A percentile compares a stretch with the other conserved stretches of the same genome.
Evolutionary conservation across 164 flowering plant species (phyloP).

Genomic region (Pachysandra terminalis): DNA sequence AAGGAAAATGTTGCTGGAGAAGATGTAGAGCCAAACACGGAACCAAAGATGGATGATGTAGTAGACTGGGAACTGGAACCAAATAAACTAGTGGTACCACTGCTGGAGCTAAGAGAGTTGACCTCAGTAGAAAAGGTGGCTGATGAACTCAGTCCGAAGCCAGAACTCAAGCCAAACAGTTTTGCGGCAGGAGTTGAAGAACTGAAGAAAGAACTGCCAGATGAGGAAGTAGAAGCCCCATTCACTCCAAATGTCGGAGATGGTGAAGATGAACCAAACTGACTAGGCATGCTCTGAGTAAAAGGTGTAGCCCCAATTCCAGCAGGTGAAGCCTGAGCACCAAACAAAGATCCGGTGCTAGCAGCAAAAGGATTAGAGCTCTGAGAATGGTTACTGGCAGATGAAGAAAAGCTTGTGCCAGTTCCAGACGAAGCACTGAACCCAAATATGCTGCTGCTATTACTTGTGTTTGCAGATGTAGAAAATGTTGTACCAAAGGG

Average conservation of each 20-base stretch:
- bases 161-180: neutral
- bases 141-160: slow-evolving; percentile 13
- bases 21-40: slow-evolving; percentile 30
- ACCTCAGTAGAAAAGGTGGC: slow-evolving; percentile 6
- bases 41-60: slow-evolving; percentile 31
- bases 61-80: slow-evolving; percentile 41
- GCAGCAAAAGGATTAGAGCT: slow-evolving; percentile 24
- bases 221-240: slow-evolving; percentile 31
- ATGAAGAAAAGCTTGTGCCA: slow-evolving; percentile 15
- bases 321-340: slow-evolving; percentile 25
- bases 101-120: slow-evolving; percentile 22
- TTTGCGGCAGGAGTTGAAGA: slow-evolving; percentile 34
- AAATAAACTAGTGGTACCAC: slow-evolving; percentile 26
- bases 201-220: slow-evolving; percentile 37
- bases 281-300: slow-evolving; percentile 36
- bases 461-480: slow-evolving; percentile 20
- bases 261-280: slow-evolving; percentile 48
- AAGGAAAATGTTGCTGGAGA: slow-evolving; percentile 41
- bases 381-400: slow-evolving; percentile 29
- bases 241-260: slow-evolving; percentile 36
- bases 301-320: slow-evolving; percentile 27
- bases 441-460: slow-evolving; percentile 34
- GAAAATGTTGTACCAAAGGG: slow-evolving; percentile 28
- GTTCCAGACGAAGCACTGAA: slow-evolving; percentile 32
- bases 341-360: slow-evolving; percentile 27